Evolutionary conservation across 441 rosid genomes (phyloP), one percentile per base, ranked within the genome.

Genomic region (Theobroma grandiflorum): DNA sequence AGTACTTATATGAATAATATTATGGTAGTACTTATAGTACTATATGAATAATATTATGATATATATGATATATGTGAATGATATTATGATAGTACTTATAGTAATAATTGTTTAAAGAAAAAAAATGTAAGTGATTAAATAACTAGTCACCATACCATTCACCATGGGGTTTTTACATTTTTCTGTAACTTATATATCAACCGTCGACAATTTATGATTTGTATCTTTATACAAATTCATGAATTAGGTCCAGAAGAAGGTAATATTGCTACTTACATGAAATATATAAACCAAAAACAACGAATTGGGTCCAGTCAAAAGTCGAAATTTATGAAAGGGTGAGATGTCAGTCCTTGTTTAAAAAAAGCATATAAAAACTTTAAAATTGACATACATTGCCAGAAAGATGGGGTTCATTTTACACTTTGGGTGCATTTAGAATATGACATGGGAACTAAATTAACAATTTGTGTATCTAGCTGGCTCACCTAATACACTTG

Each of bases 361-460:
- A 42, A 20, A 1, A 10, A 43, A 2, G 11, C 1, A 68, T 26
- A 45, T 20, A 8, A 68, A 68, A 43, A 6, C 9, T 43, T 43
- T 45, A 1, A 6, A 43, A 15, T 64, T 4, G 2, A 22, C 72
- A 42, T 66, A 18, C 16, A 66, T 42, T 66, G 31, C 18, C 42
- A 66, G 31, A 66, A 40, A 10, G 18, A 20, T 42, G 50, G 33
- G 8, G 4, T 40, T 40, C 7, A 42, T 42, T 67, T 43, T n/a
- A 55, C 31, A 55, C 26, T n/a, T 68, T 43, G 8, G 35, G 52
- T 18, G 31, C 2, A 72, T 72, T 71, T 72, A 72, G 62, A 72
- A 33, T 52, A 72, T 72, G 75, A 72, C 62, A 33, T 52, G 6
- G 74, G 26, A 70, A 49, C 74, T 49, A 33, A 22, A 3, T 8